Evolutionary conservation across 1,139 yeast species (phyloP), one percentile per base, ranked within the genome.

Genomic region (Geotrichum australiense): DNA sequence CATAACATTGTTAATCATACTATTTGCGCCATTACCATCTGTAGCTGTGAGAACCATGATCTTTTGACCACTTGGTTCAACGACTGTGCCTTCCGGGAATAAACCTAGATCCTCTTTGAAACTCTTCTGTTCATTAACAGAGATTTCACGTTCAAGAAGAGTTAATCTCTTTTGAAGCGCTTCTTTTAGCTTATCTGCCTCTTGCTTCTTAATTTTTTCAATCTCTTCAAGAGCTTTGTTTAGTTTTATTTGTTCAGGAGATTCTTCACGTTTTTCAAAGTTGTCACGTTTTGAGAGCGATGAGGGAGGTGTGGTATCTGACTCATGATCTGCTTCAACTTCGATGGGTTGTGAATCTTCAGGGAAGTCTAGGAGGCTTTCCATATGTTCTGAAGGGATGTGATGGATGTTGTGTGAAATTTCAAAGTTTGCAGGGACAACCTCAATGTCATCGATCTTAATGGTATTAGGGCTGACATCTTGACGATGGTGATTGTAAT

Each of bases 1-100:
- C 16, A 54, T 42, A 10, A 55, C 43, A 32, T 56, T 52, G 6
- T 46, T 39, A 24, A 52, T 56, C 12, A 43, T 50, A n/a, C 47
- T 42, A 20, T 53, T 48, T 47, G 23, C 49, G 10, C 59, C 59
- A 10, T 48, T 51, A 27, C 56, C 53, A 34, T 61, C 64, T 22
- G 55, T 46, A 8, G 61, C 63, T 10, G 64, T 51, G 34, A 61
- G 41, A 12, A 61, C 32, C 19, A 59, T 51, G 16, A 61, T 53
- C 34, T 54, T 50, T 10, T 47, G 27, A 11, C 61, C 59, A 28
- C 45, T 19, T 5, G 47, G 47, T 26, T 44, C 44, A 15, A 26
- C 35, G 12, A 30, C 29, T 12, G 20, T 21, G 33, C 24, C 37
- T 12, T 16, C 30, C 5, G 18, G 20, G 23, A 33, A 41, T 11